Evolutionary conservation across 192 early-diverging fungal genomes (phyloP), one percentile per base, ranked within the genome.

Genomic region (Chytriomyces hyalinus): DNA sequence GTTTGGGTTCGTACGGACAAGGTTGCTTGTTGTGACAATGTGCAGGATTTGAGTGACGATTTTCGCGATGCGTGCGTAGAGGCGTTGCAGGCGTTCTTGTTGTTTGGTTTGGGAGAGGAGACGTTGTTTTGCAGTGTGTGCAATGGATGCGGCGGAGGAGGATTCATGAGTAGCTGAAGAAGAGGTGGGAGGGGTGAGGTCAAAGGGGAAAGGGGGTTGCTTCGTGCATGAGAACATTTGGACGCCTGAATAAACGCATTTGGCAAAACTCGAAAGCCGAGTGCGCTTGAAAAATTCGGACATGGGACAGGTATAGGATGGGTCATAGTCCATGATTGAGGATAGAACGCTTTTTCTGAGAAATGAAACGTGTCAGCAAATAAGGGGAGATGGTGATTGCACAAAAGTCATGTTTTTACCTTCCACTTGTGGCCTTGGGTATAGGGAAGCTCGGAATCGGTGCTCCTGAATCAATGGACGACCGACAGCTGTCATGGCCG

Each of bases 231-330:
- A 13, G 17, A 70, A 53, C 8, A 22, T 53, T 43, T 53, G 68
- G 20, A 43, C 68, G 36, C 68, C 68, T 22, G 26, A 44, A 7
- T 10, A 70, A 20, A 70, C 47, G 71, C 36, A 62, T 62, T 62
- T 36, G 15, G 71, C 71, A 73, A 70, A 24, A 17, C 26, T 53
- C 49, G 17, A 24, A 8, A 70, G 26, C n/a, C 45, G 28, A 17
- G 71, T 73, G 57, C 17, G 45, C 63, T 73, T 73, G 71, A 73
- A 73, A 44, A 73, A 73, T 26, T 73, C 71, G 5, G 53, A 60
- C 13, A 46, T 49, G 17, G 71, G 71, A 20, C 71, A 73, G 44
- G 36, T 44, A 45, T 73, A 73, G 17, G 22, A 13, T n/a, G 53
- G 17, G 51, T 60, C 71, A 17, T 36, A 62, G 57, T 73, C 71